Evolutionary conservation across 495 filamentous ascomycete species (phyloP).

Genomic region (Immersiella caudata): DNA sequence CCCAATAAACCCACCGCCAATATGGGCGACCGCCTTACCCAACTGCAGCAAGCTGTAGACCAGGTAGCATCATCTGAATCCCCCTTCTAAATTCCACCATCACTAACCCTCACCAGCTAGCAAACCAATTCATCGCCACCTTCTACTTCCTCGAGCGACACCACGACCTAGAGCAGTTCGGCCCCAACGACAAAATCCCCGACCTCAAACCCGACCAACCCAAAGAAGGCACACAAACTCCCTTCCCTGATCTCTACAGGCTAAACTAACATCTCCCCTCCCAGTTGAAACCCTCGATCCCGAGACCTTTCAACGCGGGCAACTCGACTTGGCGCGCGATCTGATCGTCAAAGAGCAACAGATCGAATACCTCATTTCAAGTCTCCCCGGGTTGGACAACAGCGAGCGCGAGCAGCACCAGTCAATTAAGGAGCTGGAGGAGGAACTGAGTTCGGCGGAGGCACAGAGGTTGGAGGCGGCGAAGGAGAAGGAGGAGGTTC

Average conservation of each 20-base stretch:
- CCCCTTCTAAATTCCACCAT: slow-evolving; percentile 1
- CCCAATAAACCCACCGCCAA: slow-evolving; percentile 21
- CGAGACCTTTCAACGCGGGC: slow-evolving; percentile 66
- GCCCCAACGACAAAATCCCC: slow-evolving; percentile 58
- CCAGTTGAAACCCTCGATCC: slow-evolving; percentile 64
- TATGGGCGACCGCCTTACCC: slow-evolving; percentile 91
- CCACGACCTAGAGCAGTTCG: slow-evolving; percentile 73
- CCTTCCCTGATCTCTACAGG: neutral
- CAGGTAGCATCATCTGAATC: slow-evolving; percentile 49
- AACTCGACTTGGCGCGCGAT: slow-evolving; percentile 82
- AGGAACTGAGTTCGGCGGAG: slow-evolving; percentile 73
- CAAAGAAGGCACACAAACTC: slow-evolving; percentile 39
- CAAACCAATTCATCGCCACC: slow-evolving; percentile 84
- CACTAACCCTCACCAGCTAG: slow-evolving; percentile 58
- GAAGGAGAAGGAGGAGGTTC: slow-evolving; percentile 67
- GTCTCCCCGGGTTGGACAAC: slow-evolving; percentile 82
- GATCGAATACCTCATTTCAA: slow-evolving; percentile 83
- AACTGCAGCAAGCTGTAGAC: slow-evolving; percentile 93
- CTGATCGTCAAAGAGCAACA: slow-evolving; percentile 90
- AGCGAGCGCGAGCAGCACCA: slow-evolving; percentile 81
- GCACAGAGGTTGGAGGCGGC: slow-evolving; percentile 69
- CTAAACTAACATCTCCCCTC: slow-evolving; percentile 18
- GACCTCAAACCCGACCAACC: slow-evolving; percentile 56
- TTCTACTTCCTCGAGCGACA: slow-evolving; percentile 81
- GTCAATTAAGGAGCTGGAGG: slow-evolving; percentile 73